phyloP scores from a whole-genome alignment of 805 yeast species.

The Candida rishiriensis region DNA sequence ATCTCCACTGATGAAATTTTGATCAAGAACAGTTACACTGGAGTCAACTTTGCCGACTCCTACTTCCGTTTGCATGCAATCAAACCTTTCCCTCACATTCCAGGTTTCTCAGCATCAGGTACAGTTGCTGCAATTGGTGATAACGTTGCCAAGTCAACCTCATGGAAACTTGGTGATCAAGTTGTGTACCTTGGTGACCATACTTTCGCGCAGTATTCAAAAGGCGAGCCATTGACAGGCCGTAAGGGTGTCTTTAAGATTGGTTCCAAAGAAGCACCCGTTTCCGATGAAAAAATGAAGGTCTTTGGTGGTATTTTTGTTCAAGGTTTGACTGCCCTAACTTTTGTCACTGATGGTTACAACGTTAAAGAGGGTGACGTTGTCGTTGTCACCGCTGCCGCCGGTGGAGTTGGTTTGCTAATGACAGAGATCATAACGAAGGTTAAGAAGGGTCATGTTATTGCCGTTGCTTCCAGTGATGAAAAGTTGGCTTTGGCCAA shows the following conservation, averaged over 20 bases:
- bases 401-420: slow-evolving; percentile 87
- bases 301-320: slow-evolving; percentile 56
- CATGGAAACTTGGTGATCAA: slow-evolving; percentile 62
- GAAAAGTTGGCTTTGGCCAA: slow-evolving; percentile 68
- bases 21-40: slow-evolving; percentile 70
- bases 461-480: slow-evolving; percentile 77
- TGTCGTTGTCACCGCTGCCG: slow-evolving; percentile 84
- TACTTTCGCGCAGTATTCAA: slow-evolving; percentile 74
- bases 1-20: slow-evolving; percentile 55
- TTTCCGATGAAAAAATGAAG: slow-evolving; percentile 43
- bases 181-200: slow-evolving; percentile 51
- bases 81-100: slow-evolving; percentile 47
- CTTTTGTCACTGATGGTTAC: slow-evolving; percentile 65
- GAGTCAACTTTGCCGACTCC: slow-evolving; percentile 77
- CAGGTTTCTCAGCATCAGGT: slow-evolving; percentile 75
- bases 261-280: slow-evolving; percentile 34
- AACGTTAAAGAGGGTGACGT: slow-evolving; percentile 64
- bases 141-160: slow-evolving; percentile 36
- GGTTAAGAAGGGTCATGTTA: slow-evolving; percentile 66
- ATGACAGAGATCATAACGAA: slow-evolving; percentile 58
- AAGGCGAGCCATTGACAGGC: slow-evolving; percentile 31
- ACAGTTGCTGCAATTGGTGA: slow-evolving; percentile 60
- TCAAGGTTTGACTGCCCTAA: slow-evolving; percentile 77
- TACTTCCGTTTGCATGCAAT: slow-evolving; percentile 77
- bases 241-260: slow-evolving; percentile 39